Evolutionary conservation across 345 rosid genomes (phyloP), one percentile per base, ranked within the genome.

Genomic region (Conringia planisiliqua): DNA sequence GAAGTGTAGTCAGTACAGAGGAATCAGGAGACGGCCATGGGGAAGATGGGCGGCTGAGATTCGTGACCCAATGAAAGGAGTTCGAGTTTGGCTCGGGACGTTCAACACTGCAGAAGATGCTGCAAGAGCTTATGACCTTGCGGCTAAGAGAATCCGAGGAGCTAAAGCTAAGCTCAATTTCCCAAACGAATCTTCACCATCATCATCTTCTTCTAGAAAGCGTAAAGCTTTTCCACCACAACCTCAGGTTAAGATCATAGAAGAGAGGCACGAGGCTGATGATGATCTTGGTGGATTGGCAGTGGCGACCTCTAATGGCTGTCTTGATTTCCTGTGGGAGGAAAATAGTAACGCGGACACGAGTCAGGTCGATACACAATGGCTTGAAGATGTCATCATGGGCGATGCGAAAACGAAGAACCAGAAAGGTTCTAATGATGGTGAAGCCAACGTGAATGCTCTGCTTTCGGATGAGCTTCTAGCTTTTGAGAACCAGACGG

Each of bases 31-130:
- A 76, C 62, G 98, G 68, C 90, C 98, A 2, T 90, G 96, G 98
- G 97, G 98, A 2, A 90, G 89, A 81, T 93, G 97, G 98, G 98
- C 98, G 0, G 93, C 97, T 14, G 96, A 93, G 85, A 93, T 93
- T 18, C 80, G 98, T 43, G 98, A 93, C 52, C 98, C 97, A 0
- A 75, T 60, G 40, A 90, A 86, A 74, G 98, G 98, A 3, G 90
- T 83, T 63, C 75, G 98, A 24, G 97, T 93, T 18, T 93, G 98
- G 98, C 96, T 93, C 13, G 98, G 98, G 26, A 93, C 98, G 36
- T 93, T 68, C 82, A 75, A 73, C 84, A 88, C 92, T 0, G 87
- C 96, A 6, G 92, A 89, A 55, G 97, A 90, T 51, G 98, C 98
- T 0, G 98, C 98, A 0, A 75, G 82, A 50, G 96, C 98, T 70